Conservation (phyloP, 2,329 filamentous ascomycete species). For the Mycosphaerelloides madeirae region DNA sequence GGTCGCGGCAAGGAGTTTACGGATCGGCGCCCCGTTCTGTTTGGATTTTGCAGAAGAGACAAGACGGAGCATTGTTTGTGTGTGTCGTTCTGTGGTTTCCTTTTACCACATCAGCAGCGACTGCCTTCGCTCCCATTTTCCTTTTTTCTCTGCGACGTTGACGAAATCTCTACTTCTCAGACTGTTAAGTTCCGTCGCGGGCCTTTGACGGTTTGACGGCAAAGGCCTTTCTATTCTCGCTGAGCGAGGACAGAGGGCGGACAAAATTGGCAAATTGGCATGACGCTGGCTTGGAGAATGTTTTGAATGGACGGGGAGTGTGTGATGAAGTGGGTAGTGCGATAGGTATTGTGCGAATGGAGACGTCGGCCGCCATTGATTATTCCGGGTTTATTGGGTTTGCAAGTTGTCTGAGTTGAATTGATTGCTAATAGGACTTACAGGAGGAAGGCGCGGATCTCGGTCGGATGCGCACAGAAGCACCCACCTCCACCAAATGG, state of each 20-base stretch:
- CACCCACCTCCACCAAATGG: no score
- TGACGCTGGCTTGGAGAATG: constrained; percentile 3
- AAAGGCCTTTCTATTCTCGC: no score
- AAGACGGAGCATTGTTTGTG: constrained; percentile 5
- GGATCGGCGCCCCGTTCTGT: background rate
- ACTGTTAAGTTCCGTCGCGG: constrained; percentile 7
- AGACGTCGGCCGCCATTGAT: constrained; percentile 8
- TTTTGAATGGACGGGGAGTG: constrained; percentile 4
- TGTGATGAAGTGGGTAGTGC: constrained; percentile 6
- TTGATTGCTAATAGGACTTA: no score
- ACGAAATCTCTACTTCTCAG: constrained; percentile 6
- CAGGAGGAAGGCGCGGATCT: no score
- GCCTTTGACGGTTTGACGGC: background rate
- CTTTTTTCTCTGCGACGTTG: constrained; percentile 2
- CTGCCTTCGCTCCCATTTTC: constrained; percentile 6
- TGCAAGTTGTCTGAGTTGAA: no score
- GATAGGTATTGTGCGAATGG: constrained; percentile 2
- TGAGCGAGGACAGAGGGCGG: no score
- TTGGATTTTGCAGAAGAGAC: background rate
- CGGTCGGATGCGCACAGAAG: no score
- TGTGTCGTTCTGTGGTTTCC: no score
- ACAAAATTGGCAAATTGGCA: constrained; percentile 7
- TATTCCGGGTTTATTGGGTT: no score
- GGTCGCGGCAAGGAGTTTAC: background rate
- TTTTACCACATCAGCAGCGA: background rate